Percentiles rank a stretch among this genome's conserved stretches.
These are phyloP conservation scores for Globisporangium iwayamae DNA, from an alignment of 352 stramenopile species.

Conservation along the genomic window DNA sequence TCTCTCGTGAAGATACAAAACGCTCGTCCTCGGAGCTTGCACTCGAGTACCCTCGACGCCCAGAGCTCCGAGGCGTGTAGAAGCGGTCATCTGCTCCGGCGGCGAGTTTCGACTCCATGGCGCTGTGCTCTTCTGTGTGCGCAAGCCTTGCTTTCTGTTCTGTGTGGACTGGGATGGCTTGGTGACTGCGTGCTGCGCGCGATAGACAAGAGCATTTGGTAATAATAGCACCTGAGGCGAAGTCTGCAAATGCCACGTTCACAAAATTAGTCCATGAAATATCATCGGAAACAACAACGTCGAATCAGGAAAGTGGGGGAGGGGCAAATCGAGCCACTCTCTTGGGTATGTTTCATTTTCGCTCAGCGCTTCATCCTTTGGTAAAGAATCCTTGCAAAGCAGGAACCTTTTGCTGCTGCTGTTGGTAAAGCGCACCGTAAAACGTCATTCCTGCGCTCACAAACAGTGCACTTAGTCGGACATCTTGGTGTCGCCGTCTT, in stretches of 20 bases:
- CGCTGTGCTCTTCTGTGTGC: background rate
- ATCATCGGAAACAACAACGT: background rate
- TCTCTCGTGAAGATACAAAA: conserved; percentile 52
- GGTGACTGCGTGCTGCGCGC: background rate
- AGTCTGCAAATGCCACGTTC: background rate
- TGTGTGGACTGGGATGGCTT: background rate
- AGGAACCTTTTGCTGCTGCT: background rate
- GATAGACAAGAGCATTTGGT: background rate
- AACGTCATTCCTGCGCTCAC: background rate
- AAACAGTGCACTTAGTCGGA: conserved; percentile 49
- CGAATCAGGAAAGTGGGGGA: background rate
- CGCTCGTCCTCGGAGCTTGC: conserved; percentile 54
- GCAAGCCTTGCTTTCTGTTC: background rate
- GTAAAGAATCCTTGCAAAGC: background rate
- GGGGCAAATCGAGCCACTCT: conserved; percentile 4
- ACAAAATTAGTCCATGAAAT: conserved; percentile 5
- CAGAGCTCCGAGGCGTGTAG: conserved; percentile 60
- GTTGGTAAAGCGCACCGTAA: background rate
- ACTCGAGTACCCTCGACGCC: conserved; percentile 51
- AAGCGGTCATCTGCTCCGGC: conserved; percentile 44
- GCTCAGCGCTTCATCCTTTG: conserved; percentile 1
- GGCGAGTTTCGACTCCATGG: conserved; percentile 43
- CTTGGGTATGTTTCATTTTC: conserved; percentile 4
- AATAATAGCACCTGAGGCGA: background rate
- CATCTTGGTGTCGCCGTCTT: conserved; percentile 80